Percentiles rank a stretch among this genome's conserved stretches.
phyloP scores from a whole-genome alignment of 2,329 filamentous ascomycete genomes.

The Aspergillus floridensis region DNA sequence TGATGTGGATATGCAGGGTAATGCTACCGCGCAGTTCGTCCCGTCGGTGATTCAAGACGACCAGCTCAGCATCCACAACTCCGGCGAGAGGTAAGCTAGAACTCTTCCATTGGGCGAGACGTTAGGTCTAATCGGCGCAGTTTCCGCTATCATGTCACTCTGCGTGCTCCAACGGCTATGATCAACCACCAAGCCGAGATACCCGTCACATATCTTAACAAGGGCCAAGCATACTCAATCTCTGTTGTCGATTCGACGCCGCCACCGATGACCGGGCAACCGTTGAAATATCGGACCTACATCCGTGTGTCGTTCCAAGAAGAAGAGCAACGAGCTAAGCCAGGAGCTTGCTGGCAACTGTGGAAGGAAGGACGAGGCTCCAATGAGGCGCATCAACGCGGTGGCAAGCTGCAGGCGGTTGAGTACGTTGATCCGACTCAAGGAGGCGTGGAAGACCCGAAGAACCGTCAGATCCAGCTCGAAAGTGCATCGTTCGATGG shows the following conservation, averaged over 20 bases:
- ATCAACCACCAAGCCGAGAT: slow-evolving; percentile 81
- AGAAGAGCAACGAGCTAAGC: slow-evolving; percentile 83
- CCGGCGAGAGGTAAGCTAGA: slow-evolving; percentile 54
- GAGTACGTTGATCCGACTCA: slow-evolving; percentile 76
- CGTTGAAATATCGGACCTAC: slow-evolving; percentile 79
- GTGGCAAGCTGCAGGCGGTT: slow-evolving; percentile 88
- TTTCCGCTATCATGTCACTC: slow-evolving; percentile 84
- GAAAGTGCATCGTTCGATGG: slow-evolving; percentile 85
- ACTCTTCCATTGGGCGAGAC: background rate
- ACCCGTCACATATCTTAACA: slow-evolving; percentile 96
- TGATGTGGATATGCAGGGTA: slow-evolving; percentile 51
- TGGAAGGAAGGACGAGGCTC: slow-evolving; percentile 97
- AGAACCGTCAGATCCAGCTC: slow-evolving; percentile 63
- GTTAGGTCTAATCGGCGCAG: slow-evolving; percentile 37
- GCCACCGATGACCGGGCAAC: slow-evolving; percentile 56
- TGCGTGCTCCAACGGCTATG: slow-evolving; percentile 97
- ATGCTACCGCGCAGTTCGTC: slow-evolving; percentile 50
- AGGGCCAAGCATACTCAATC: slow-evolving; percentile 89
- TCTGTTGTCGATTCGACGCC: slow-evolving; percentile 76
- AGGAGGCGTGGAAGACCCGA: slow-evolving; percentile 54
- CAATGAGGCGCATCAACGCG: slow-evolving; percentile 90
- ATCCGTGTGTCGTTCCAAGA: slow-evolving; percentile 97
- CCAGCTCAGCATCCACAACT: slow-evolving; percentile 27
- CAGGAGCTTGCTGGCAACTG: slow-evolving; percentile 79
- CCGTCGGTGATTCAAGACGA: slow-evolving; percentile 29